Percentiles rank a stretch among this genome's conserved stretches.
These are phyloP conservation scores for Boletus coccyginus DNA, from an alignment of 768 basidiomycete species.

Conservation along the genomic window DNA sequence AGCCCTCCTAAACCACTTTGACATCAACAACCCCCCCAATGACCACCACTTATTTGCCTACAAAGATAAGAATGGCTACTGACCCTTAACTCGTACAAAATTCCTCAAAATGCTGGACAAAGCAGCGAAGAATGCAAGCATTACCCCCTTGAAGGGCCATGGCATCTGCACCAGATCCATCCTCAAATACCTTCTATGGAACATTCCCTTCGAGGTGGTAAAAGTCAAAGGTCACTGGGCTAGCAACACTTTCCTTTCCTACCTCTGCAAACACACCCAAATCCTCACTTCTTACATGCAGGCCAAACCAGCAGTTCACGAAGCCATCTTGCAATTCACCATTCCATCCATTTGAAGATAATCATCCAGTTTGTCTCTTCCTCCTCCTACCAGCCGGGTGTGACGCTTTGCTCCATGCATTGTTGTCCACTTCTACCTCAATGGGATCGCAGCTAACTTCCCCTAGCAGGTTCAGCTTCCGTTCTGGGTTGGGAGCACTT, in stretches of 20 bases:
- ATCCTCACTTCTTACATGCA: background rate
- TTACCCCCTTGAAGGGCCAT: background rate
- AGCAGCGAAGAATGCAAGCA: background rate
- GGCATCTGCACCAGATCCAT: background rate
- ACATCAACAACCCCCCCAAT: background rate
- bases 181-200: background rate
- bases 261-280: background rate
- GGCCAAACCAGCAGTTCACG: background rate
- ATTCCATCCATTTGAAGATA: background rate
- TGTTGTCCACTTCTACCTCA: background rate
- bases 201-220: background rate
- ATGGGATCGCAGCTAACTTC: too few relatives aligned
- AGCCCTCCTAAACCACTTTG: background rate
- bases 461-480: too few relatives aligned
- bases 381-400: background rate
- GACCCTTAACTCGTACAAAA: background rate
- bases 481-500: too few relatives aligned
- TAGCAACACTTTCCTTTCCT: background rate
- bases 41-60: background rate
- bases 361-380: rapidly evolving
- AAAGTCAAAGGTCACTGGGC: background rate
- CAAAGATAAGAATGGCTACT: background rate
- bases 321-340: background rate
- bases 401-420: background rate
- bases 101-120: background rate